Base-by-base conservation (phyloP, 1,284 basidiomycete species). In the Pyrrhoderma noxium region DNA sequence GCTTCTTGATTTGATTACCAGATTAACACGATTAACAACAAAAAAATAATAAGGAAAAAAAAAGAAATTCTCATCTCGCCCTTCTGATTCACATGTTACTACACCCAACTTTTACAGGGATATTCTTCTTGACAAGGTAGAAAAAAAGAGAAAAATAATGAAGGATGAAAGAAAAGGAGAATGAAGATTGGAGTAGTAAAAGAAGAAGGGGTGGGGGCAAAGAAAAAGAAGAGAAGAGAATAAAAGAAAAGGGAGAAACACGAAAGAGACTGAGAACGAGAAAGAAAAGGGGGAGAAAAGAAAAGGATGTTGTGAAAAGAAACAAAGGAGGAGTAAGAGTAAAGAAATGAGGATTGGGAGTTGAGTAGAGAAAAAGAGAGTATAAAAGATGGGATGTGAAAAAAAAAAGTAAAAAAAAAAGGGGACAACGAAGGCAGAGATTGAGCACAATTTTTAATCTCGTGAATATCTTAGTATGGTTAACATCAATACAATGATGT, bases 221-320 rank as follows among this genome's bases (percentile, higher is more conserved):
- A 40, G 14, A 22, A 40, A 40, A 40, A 18, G n/a, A 14, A 40
- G 14, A 40, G 14, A 16, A 14, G 49, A 37, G 18, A 21, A 11
- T 22, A 46, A 27, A 35, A 39, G 19, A 37, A 18, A 45, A 31
- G 47, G 11, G 36, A 48, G 8, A 48, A 58, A 57, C 45, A 51
- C 47, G 47, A 59, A 41, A 42, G 50, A 53, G 31, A 43, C 36
- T 50, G 41, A 51, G 44, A 44, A 43, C 53, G 40, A 55, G 49
- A 47, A 37, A 54, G 55, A 47, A 56, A 57, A 57, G 60, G 59
- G 57, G 47, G 36, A 54, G 55, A 47, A 57, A 57, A 56, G 60
- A 60, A 56, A 52, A 59, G 59, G 58, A 61, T 58, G 59, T 54
- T 60, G 59, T 59, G 43, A 40, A 40, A n/a, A 40, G 14, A 40